phyloP scores from a whole-genome alignment of 2,329 filamentous ascomycete genomes.

The Fusarium poae region DNA sequence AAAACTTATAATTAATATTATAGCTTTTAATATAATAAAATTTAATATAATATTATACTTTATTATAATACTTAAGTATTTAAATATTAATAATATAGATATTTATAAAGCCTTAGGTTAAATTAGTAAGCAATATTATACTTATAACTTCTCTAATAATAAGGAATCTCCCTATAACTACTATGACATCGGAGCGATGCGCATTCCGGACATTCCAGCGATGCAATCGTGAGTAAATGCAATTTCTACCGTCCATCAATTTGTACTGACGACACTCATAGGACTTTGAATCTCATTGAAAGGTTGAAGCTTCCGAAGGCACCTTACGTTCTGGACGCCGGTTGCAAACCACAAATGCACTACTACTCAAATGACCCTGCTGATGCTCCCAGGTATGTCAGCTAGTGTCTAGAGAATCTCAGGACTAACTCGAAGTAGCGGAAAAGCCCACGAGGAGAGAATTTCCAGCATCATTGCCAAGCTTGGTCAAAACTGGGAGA shows the following conservation, averaged over 20 bases:
- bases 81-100: constrained; percentile 26
- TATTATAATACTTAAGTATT: constrained; percentile 33
- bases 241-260: rapidly evolving
- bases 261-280: rapidly evolving
- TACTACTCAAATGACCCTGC: constrained; percentile 4
- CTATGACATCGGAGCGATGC: constrained; percentile 37
- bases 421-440: background rate
- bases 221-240: constrained; percentile 21
- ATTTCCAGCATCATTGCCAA: background rate
- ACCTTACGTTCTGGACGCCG: constrained; percentile 5
- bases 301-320: background rate
- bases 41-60: no score
- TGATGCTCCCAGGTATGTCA: background rate
- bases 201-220: constrained; percentile 25
- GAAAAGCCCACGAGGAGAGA: background rate
- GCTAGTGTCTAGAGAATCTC: rapidly evolving
- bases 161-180: constrained; percentile 25
- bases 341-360: constrained; percentile 13
- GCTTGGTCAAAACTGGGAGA: constrained; percentile 1
- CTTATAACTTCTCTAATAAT: constrained; percentile 11
- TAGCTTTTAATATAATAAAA: no score
- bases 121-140: constrained; percentile 21
- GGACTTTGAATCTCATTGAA: constrained; percentile 11
- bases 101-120: constrained; percentile 30
- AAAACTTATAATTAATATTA: no score